Evolutionary conservation across 139 green algal species (phyloP).

Genomic region (Closterium sp.): DNA sequence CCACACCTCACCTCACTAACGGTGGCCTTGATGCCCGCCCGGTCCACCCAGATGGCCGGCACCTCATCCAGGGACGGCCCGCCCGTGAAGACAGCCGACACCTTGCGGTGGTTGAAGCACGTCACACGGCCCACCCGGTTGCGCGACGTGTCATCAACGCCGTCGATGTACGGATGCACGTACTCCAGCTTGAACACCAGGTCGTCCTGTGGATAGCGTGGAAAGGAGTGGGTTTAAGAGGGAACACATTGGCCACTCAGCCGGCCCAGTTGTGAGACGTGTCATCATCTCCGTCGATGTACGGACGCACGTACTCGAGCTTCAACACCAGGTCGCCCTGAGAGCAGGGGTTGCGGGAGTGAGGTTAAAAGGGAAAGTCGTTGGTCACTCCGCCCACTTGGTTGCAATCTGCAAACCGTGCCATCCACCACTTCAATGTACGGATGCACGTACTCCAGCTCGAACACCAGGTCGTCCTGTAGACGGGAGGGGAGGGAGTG

Average conservation of each 20-base stretch:
- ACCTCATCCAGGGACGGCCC: slow-evolving; percentile 77
- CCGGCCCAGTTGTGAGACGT: slow-evolving; percentile 19
- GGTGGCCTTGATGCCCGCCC: too few species aligned
- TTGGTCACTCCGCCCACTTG: too few species aligned
- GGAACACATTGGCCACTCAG: too few species aligned
- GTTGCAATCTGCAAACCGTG: too few species aligned
- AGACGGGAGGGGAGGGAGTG: background rate
- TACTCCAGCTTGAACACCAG: slow-evolving; percentile 71
- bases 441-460: slow-evolving; percentile 64
- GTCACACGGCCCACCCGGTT: slow-evolving; percentile 48
- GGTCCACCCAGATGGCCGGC: slow-evolving; percentile 79
- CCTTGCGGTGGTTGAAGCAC: slow-evolving; percentile 75
- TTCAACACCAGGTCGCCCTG: slow-evolving; percentile 71
- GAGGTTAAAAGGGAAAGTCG: too few species aligned
- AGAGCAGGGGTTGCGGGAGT: too few species aligned
- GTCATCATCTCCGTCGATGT: slow-evolving; percentile 64
- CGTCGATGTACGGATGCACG: slow-evolving; percentile 63
- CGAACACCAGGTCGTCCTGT: slow-evolving; percentile 71
- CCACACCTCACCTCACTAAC: too few species aligned
- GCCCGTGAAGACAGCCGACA: slow-evolving; percentile 81
- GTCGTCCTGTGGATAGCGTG: slow-evolving; percentile 57
- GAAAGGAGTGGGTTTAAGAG: too few species aligned
- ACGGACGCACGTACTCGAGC: slow-evolving; percentile 68
- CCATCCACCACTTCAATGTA: slow-evolving; percentile 65
- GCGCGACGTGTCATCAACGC: slow-evolving; percentile 11